Conservation (phyloP, 305 asterid genomes). For the Plantago coronopus region DNA sequence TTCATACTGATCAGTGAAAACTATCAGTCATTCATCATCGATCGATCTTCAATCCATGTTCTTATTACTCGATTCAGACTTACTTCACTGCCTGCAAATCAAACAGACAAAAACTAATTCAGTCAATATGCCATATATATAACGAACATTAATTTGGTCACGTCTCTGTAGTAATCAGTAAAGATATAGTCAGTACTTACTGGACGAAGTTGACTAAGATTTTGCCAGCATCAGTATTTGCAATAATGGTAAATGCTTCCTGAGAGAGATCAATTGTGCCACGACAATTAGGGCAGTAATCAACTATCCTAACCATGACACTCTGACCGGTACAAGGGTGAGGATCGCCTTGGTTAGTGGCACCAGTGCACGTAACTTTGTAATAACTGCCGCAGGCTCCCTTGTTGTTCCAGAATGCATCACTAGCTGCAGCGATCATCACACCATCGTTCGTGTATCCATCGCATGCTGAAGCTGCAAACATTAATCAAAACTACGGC, state of each 20-base stretch:
- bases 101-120: neutral
- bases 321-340: slow-evolving; percentile 42
- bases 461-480: slow-evolving; percentile 40
- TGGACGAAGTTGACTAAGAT: slow-evolving; percentile 26
- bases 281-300: slow-evolving; percentile 37
- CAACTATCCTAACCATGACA: slow-evolving; percentile 30
- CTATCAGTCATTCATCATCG: neutral
- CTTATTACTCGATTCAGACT: neutral
- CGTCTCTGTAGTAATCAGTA: too few relatives aligned
- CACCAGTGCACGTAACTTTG: slow-evolving; percentile 38
- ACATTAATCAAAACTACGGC: neutral
- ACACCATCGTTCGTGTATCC: slow-evolving; percentile 36
- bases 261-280: slow-evolving; percentile 50
- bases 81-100: slow-evolving; percentile 8
- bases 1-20: too few relatives aligned
- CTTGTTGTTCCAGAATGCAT: slow-evolving; percentile 29
- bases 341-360: slow-evolving; percentile 31
- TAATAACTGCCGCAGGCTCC: slow-evolving; percentile 41
- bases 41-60: neutral
- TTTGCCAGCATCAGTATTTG: slow-evolving; percentile 44
- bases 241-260: slow-evolving; percentile 47
- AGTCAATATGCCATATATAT: neutral
- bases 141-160: neutral
- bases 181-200: slow-evolving; percentile 24
- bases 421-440: slow-evolving; percentile 51